Percentiles rank a stretch among this genome's conserved stretches.
Conservation (phyloP, 2,329 filamentous ascomycete genomes). For the Epichloe aotearoae region DNA sequence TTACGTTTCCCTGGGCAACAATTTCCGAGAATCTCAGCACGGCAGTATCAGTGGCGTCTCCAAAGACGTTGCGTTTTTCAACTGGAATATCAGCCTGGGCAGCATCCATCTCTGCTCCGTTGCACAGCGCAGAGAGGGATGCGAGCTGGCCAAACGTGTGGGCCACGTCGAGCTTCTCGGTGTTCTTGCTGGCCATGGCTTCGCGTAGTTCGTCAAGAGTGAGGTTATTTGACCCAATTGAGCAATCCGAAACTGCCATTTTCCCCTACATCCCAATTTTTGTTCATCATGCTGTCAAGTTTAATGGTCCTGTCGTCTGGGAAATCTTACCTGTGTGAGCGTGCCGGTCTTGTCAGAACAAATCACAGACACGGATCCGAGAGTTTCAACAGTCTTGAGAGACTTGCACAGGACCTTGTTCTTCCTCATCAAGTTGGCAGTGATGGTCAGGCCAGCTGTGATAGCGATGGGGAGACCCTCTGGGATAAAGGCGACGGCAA, state of each 20-base stretch:
- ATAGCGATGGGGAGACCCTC: conserved; percentile 61
- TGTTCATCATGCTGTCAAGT: too few relatives aligned
- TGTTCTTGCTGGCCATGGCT: conserved; percentile 13
- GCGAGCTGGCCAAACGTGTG: conserved; percentile 40
- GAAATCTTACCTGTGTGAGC: conserved; percentile 36
- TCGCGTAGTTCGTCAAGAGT: conserved; percentile 38
- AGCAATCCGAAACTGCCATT: conserved; percentile 60
- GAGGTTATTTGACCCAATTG: conserved; percentile 39
- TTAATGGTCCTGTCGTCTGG: too few relatives aligned
- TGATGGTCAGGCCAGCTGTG: conserved; percentile 60
- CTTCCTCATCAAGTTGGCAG: conserved; percentile 62
- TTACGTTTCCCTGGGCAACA: conserved; percentile 38
- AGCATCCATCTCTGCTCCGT: conserved; percentile 62
- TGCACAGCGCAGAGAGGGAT: conserved; percentile 53
- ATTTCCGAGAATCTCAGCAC: conserved; percentile 58
- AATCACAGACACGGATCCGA: conserved; percentile 59
- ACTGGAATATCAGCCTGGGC: conserved; percentile 46
- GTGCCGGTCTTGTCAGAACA: conserved; percentile 71
- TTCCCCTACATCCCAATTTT: conserved; percentile 36
- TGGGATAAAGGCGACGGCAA: conserved; percentile 64
- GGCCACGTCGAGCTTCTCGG: conserved; percentile 21
- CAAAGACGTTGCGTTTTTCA: conserved; percentile 50
- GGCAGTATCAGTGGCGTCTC: conserved; percentile 66
- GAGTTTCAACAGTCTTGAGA: conserved; percentile 63
- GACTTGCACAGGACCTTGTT: conserved; percentile 71